These are phyloP conservation scores for Thecaphora thlaspeos DNA, from an alignment of 1,284 basidiomycete genomes.

Conservation along the genomic window DNA sequence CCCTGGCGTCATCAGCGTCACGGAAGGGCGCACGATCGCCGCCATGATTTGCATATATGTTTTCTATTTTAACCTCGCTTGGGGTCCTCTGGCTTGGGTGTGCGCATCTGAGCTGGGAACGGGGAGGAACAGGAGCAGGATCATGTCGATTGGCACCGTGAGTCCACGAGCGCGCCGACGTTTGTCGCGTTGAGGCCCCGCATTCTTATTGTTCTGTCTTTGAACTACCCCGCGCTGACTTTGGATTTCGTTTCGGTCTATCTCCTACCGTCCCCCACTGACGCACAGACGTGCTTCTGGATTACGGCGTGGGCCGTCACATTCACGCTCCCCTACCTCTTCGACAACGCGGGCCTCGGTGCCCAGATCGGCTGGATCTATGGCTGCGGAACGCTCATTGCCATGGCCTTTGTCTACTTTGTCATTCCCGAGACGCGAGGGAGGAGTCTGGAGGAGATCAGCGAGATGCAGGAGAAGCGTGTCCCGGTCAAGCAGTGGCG, in stretches of 20 bases:
- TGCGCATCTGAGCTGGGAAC: conserved; percentile 58
- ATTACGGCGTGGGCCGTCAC: conserved; percentile 60
- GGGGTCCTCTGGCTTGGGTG: conserved; percentile 61
- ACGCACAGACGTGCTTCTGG: conserved; percentile 61
- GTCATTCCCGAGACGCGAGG: conserved; percentile 57
- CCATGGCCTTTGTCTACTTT: conserved; percentile 60
- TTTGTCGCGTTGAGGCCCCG: too few species aligned
- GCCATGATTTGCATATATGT: conserved; percentile 61
- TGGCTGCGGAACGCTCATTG: conserved; percentile 56
- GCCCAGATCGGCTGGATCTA: conserved; percentile 60
- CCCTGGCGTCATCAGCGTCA: conserved; percentile 28
- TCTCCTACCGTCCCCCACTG: too few species aligned
- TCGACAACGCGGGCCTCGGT: conserved; percentile 58
- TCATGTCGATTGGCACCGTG: conserved; percentile 60
- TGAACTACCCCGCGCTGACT: too few species aligned
- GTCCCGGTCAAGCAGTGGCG: conserved; percentile 46
- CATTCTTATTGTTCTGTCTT: too few species aligned
- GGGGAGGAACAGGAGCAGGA: conserved; percentile 60
- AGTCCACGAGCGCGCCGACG: too few species aligned
- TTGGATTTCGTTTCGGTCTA: too few species aligned
- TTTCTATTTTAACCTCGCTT: conserved; percentile 60
- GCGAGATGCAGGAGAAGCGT: conserved; percentile 44
- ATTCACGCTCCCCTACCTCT: conserved; percentile 46
- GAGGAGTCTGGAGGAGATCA: conserved; percentile 49
- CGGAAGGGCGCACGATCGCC: conserved; percentile 58